phyloP scores from a whole-genome alignment of 495 filamentous ascomycete species.

The Neurospora sp. region DNA sequence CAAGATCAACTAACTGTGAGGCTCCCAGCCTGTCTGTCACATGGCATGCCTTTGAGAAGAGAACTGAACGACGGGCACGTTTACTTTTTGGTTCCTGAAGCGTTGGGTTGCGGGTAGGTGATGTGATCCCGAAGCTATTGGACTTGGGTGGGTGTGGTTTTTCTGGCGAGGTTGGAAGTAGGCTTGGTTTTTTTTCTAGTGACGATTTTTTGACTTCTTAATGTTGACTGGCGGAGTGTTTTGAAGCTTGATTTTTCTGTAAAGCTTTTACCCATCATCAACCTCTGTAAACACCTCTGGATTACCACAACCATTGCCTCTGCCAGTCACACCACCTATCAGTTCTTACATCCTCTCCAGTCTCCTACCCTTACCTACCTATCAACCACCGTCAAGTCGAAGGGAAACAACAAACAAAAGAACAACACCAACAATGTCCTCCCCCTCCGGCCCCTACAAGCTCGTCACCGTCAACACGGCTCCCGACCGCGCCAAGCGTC shows the following conservation, averaged over 20 bases:
- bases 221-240: background rate
- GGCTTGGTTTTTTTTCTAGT: background rate
- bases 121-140: background rate
- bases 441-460: slow-evolving; percentile 42
- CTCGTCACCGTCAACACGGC: slow-evolving; percentile 62
- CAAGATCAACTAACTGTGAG: background rate
- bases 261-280: background rate
- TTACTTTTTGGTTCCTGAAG: background rate
- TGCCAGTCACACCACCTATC: background rate
- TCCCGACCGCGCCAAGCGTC: slow-evolving; percentile 50
- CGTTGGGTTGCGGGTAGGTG: background rate
- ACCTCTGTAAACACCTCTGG: background rate
- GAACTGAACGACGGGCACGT: background rate
- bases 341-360: background rate
- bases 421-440: slow-evolving; percentile 1
- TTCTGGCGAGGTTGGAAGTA: background rate
- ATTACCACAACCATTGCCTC: background rate
- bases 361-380: background rate
- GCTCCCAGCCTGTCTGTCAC: background rate
- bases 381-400: background rate
- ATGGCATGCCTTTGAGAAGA: background rate
- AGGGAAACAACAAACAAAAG: slow-evolving; percentile 1
- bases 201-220: background rate
- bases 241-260: background rate
- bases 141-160: background rate